A percentile compares a stretch with the other conserved stretches of the same genome.
Conservation (phyloP, 805 yeast species). For the Saccharomycopsis capsularis region DNA sequence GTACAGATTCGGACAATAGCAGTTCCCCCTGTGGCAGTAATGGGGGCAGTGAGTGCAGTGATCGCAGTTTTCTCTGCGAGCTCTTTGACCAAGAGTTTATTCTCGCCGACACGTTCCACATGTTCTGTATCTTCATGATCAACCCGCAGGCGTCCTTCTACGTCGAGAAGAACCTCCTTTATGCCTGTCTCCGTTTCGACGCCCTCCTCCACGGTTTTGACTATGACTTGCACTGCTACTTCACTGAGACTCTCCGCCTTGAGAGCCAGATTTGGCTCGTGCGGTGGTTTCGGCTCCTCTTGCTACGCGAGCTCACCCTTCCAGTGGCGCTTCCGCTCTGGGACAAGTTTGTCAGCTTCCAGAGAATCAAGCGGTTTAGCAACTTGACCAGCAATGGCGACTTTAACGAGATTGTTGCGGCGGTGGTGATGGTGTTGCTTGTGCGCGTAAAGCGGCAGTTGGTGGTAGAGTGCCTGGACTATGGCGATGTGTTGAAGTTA, state of each 20-base stretch:
- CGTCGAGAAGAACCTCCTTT: slow-evolving; percentile 34
- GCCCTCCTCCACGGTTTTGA: slow-evolving; percentile 39
- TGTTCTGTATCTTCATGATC: slow-evolving; percentile 39
- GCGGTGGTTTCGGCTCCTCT: slow-evolving; percentile 39
- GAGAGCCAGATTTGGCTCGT: slow-evolving; percentile 49
- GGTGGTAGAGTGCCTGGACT: slow-evolving; percentile 38
- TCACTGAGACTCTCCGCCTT: slow-evolving; percentile 36
- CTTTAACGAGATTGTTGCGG: slow-evolving; percentile 33
- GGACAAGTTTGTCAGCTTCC: slow-evolving; percentile 36
- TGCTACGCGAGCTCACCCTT: slow-evolving; percentile 40
- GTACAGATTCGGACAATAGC: background rate
- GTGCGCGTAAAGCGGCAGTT: slow-evolving; percentile 39
- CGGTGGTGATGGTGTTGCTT: slow-evolving; percentile 35
- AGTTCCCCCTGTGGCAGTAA: too few relatives aligned
- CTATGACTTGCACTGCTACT: slow-evolving; percentile 38
- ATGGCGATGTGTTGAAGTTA: slow-evolving; percentile 40
- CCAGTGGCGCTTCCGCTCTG: slow-evolving; percentile 32
- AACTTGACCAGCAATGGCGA: slow-evolving; percentile 30
- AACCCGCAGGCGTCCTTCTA: slow-evolving; percentile 39
- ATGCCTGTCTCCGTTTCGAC: slow-evolving; percentile 40
- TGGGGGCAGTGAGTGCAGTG: too few relatives aligned
- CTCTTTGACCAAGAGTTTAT: slow-evolving; percentile 32
- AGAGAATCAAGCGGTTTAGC: slow-evolving; percentile 26
- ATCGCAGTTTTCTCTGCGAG: slow-evolving; percentile 27
- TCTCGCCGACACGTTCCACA: slow-evolving; percentile 37